These are phyloP conservation scores for Spinacia oleracea DNA, from an alignment of 179 eudicot genomes.

Conservation along the genomic window DNA sequence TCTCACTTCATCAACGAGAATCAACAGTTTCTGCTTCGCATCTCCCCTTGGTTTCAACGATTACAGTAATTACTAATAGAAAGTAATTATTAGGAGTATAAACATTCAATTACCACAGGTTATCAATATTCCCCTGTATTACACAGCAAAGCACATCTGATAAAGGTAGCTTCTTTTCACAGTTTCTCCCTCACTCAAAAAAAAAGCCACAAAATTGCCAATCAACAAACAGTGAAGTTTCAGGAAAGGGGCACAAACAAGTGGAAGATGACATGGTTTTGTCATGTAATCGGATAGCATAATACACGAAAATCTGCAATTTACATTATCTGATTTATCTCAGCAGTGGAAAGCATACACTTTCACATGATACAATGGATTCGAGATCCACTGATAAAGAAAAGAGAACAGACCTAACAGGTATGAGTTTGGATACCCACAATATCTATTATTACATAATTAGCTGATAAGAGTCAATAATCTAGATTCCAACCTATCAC, in stretches of 20 bases:
- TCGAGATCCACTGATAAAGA: constrained; percentile 1
- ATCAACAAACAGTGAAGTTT: constrained; percentile 14
- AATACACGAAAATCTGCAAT: constrained; percentile 14
- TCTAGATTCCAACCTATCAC: background rate
- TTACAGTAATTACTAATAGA: background rate
- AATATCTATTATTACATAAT: background rate
- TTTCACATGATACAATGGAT: background rate
- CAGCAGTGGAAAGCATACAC: constrained; percentile 6
- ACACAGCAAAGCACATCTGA: constrained; percentile 11
- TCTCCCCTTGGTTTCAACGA: background rate
- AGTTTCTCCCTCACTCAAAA: constrained; percentile 12
- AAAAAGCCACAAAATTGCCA: constrained; percentile 7
- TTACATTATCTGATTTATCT: constrained; percentile 11
- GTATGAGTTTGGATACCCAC: background rate
- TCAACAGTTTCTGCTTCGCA: constrained; percentile 1
- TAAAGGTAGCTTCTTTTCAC: constrained; percentile 21
- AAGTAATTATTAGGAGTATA: background rate
- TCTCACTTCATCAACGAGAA: constrained; percentile 17
- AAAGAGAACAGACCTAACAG: background rate
- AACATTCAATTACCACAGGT: background rate
- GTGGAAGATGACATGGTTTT: constrained; percentile 22
- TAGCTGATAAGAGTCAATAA: background rate
- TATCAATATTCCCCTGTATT: background rate
- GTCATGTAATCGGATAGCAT: constrained; percentile 16
- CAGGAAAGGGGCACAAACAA: constrained; percentile 23